Evolutionary conservation across 345 rosid genomes (phyloP).

Genomic region (Murraya paniculata): DNA sequence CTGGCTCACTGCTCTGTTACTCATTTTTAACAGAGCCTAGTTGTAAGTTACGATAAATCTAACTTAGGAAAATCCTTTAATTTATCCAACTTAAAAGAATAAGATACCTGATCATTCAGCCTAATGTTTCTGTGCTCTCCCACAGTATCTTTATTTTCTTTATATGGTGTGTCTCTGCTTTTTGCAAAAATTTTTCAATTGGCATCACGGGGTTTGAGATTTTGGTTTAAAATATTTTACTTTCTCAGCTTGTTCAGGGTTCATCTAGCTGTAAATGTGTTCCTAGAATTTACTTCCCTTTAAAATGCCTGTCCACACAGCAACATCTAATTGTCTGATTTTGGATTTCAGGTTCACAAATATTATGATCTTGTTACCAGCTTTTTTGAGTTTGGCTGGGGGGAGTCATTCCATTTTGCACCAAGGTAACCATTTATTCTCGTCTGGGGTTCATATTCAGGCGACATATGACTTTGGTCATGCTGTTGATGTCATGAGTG

Average conservation of each 20-base stretch:
- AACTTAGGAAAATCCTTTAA: too few relatives aligned
- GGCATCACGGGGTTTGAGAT: neutral
- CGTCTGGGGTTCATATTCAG: neutral
- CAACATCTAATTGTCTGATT: neutral
- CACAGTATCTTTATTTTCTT: neutral
- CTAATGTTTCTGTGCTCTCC: neutral
- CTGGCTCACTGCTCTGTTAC: too few relatives aligned
- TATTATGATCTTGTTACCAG: constrained; percentile 96
- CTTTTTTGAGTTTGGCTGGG: constrained; percentile 99
- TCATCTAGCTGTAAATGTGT: neutral
- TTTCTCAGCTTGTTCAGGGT: neutral
- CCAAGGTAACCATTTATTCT: constrained; percentile 51
- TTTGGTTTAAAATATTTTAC: neutral
- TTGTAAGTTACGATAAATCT: too few relatives aligned
- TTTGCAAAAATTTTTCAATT: neutral
- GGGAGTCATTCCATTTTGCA: constrained; percentile 98
- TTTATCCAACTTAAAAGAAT: neutral
- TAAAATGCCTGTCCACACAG: neutral
- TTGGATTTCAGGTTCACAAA: constrained; percentile 68
- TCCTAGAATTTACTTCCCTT: neutral
- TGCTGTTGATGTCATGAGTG: constrained; percentile 8
- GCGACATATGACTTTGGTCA: neutral
- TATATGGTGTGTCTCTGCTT: neutral
- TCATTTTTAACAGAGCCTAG: too few relatives aligned
- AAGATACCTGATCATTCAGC: neutral